These are phyloP conservation scores for Citropsis articulata DNA, from an alignment of 345 rosid genomes.

Conservation along the genomic window DNA sequence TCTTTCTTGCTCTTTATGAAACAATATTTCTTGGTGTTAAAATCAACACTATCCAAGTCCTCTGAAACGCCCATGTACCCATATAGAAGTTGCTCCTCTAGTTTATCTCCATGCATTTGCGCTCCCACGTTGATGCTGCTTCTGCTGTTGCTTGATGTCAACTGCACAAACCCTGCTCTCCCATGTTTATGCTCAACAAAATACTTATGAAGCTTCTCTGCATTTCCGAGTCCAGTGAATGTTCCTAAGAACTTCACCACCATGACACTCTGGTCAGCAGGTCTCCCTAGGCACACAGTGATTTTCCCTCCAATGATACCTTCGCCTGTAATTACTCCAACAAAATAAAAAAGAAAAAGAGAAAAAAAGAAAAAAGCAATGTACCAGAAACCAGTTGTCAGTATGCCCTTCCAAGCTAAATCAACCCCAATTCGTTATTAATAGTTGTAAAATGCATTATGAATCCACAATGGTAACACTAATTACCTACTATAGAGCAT, in stretches of 20 bases:
- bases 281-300: conserved; percentile 50
- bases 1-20: conserved; percentile 50
- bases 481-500: not conserved
- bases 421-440: not conserved
- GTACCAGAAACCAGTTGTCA: not conserved
- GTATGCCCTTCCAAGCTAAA: not conserved
- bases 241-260: conserved; percentile 49
- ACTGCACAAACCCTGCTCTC: conserved; percentile 37
- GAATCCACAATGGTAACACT: not conserved
- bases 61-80: conserved; percentile 57
- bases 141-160: conserved; percentile 15
- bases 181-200: conserved; percentile 41
- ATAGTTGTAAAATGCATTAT: not conserved
- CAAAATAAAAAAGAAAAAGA: not conserved
- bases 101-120: conserved; percentile 27
- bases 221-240: conserved; percentile 43
- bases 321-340: conserved; percentile 32
- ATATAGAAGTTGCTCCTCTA: conserved; percentile 37
- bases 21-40: conserved; percentile 39
- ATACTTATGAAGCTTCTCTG: conserved; percentile 44
- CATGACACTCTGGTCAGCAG: conserved; percentile 53
- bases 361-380: not conserved
- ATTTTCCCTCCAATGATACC: conserved; percentile 50
- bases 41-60: conserved; percentile 56
- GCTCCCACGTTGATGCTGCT: conserved; percentile 6